Base-by-base conservation (phyloP, 208 protist species). In the Tritrichomonas musculus region DNA sequence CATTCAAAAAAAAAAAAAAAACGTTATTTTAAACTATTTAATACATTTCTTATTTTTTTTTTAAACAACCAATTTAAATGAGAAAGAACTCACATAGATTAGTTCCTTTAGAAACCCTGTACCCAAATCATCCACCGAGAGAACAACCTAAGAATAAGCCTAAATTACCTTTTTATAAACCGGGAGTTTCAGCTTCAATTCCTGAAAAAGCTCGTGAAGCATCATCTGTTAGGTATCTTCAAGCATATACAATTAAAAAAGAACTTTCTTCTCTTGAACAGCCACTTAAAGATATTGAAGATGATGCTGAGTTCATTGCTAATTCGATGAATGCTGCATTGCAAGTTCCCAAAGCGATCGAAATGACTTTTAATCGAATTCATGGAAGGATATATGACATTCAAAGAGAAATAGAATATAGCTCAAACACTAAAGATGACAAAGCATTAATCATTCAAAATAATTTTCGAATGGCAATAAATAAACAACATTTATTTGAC, bases 281-380 rank as follows among this genome's bases (percentile, higher is more conserved):
- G 1, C 44, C 44, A 13, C 17, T 88, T 1, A 88, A 57, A 57
- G 77, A 88, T 27, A 88, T 88, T 30, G 77, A 88, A 88, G 47
- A 88, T 57, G 77, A 88, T 88, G 41, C 77, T 27, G 39, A 13
- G 22, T 88, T 88, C 47, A 47, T 88, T 88, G 77, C 47, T 57
- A 88, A 88, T 57, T 20, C 77, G 0, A 88, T 88, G 77, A 47
- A 44, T 53, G 27, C 33, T 53, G 77, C 77, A 55, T 57, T 88
- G 8, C 77, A 88, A 88, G 77, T 88, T 88, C 77, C 77, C 25
- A 88, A 44, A 60, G 41, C 77, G 0, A 88, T 88, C 8, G 47
- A 88, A 33, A 53, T 49, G 27, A 88, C 77, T 57, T 88, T 88
- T 39, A 88, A 88, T 88, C 77, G 77, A 47, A 88, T 88, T 57